A percentile compares a stretch with the other conserved stretches of the same genome.
Evolutionary conservation across 805 yeast species (phyloP).

Genomic region (Lipomyces kockii): DNA sequence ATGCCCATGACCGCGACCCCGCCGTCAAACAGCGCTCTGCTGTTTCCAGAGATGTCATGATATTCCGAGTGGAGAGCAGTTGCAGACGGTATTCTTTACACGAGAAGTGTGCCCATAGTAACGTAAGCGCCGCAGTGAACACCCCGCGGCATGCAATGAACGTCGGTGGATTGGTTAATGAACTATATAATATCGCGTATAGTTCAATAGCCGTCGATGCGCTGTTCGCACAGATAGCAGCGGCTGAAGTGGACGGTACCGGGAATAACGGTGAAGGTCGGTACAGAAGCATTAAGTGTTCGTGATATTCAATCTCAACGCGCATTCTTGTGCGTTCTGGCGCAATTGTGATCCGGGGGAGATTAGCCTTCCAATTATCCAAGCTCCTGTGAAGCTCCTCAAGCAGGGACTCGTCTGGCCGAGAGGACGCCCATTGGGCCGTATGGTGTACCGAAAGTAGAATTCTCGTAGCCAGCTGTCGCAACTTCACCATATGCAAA

Average conservation of each 20-base stretch:
- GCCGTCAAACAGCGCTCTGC: conserved; percentile 14
- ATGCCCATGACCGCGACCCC: conserved; percentile 21
- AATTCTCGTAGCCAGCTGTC: conserved; percentile 21
- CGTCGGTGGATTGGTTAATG: conserved; percentile 14
- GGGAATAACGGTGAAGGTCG: conserved; percentile 31
- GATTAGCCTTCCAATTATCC: conserved; percentile 17
- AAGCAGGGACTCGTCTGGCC: conserved; percentile 5
- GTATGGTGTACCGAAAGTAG: conserved; percentile 4
- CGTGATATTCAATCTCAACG: conserved; percentile 32
- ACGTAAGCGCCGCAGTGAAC: conserved; percentile 29
- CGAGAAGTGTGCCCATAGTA: conserved; percentile 28
- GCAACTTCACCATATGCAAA: conserved; percentile 29
- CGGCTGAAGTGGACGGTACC: conserved; percentile 22
- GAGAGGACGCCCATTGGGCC: neutral
- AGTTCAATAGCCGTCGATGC: conserved; percentile 27
- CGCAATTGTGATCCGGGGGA: conserved; percentile 24
- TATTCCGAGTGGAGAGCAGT: conserved; percentile 7
- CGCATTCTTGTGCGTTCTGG: conserved; percentile 28
- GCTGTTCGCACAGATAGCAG: conserved; percentile 15
- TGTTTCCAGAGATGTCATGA: conserved; percentile 8
- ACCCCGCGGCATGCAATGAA: conserved; percentile 19
- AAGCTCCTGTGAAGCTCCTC: conserved; percentile 20
- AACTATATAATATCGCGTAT: conserved; percentile 12
- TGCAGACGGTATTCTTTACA: conserved; percentile 9
- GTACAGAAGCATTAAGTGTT: conserved; percentile 29